Evolutionary conservation across 164 flowering plant genomes (phyloP), one percentile per base, ranked within the genome.

Genomic region (Malania oleifera): DNA sequence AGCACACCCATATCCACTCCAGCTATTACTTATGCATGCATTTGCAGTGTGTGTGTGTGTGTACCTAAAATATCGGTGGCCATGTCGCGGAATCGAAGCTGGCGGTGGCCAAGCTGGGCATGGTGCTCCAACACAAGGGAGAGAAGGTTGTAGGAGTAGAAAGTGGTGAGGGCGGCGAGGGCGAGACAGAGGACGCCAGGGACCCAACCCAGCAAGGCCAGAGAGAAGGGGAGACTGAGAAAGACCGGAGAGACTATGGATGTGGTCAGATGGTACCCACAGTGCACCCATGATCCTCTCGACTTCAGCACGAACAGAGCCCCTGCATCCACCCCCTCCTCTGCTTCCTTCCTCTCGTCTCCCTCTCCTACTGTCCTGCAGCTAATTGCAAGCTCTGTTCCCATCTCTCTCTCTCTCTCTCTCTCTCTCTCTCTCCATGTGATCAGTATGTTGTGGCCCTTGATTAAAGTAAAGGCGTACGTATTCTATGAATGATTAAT

Each of bases 231-330:
- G 10, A 80, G 65, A 45, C 77, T 73, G 8, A 80, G 64, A 0
- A 80, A 63, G 9, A 57, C 68, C n/a, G 82, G 82, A 10, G 70
- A 69, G 24, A 80, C 85, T 1, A 80, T 80, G 0, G 82, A 67
- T 17, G 80, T 73, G 12, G 85, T 75, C 71, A 80, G 50, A 37
- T 80, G 85, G 46, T 67, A 80, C n/a, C 85, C 85, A 49, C 80
- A 67, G 59, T 80, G 85, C 67, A 67, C 23, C 85, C 82, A 75
- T 49, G 80, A 77, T 5, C 84, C 82, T 78, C 38, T 7, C 8
- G 78, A 68, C 56, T 74, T 74, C 51, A 74, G 78, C 19, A 74
- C 78, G 44, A 74, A 73, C 1, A 76, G 57, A 41, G 75, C 77
- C 58, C 80, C 80, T 6, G 80, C 80, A 43, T 76, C 80, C 17